Percentiles rank a stretch among this genome's conserved stretches.
These are phyloP conservation scores for Glutinoglossum americanum DNA, from an alignment of 495 filamentous ascomycete species.

Conservation along the genomic window DNA sequence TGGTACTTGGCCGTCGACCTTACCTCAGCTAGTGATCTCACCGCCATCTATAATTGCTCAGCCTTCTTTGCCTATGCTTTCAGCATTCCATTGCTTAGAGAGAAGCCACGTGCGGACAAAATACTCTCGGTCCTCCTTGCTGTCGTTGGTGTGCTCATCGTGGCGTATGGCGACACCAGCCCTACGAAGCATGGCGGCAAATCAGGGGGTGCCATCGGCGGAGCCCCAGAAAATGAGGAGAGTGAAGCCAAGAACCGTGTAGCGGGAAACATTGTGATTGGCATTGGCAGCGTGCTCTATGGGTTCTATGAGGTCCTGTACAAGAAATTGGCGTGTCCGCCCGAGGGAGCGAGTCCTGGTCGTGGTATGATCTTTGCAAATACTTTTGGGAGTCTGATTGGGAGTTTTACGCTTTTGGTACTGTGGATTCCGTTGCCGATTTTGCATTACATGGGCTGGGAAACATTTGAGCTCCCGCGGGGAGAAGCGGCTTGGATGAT, in stretches of 20 bases:
- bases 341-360: slow-evolving; percentile 59
- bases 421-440: slow-evolving; percentile 86
- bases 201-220: slow-evolving; percentile 25
- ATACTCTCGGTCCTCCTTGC: slow-evolving; percentile 64
- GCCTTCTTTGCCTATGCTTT: slow-evolving; percentile 98
- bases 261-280: slow-evolving; percentile 78
- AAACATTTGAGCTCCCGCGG: slow-evolving; percentile 61
- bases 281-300: slow-evolving; percentile 80
- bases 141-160: slow-evolving; percentile 69
- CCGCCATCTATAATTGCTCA: slow-evolving; percentile 97
- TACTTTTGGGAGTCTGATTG: slow-evolving; percentile 70
- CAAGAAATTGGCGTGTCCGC: slow-evolving; percentile 78
- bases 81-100: slow-evolving; percentile 68
- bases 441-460: slow-evolving; percentile 52
- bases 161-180: slow-evolving; percentile 63
- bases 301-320: slow-evolving; percentile 95
- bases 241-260: slow-evolving; percentile 36
- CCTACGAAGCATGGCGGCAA: slow-evolving; percentile 28
- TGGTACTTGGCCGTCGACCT: slow-evolving; percentile 92
- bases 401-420: slow-evolving; percentile 59
- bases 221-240: slow-evolving; percentile 18
- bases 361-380: slow-evolving; percentile 86
- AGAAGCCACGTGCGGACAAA: slow-evolving; percentile 62
- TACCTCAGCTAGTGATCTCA: slow-evolving; percentile 80
- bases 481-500: slow-evolving; percentile 62